phyloP scores from a whole-genome alignment of 306 rosid species.

The Cucumis cinereus region DNA sequence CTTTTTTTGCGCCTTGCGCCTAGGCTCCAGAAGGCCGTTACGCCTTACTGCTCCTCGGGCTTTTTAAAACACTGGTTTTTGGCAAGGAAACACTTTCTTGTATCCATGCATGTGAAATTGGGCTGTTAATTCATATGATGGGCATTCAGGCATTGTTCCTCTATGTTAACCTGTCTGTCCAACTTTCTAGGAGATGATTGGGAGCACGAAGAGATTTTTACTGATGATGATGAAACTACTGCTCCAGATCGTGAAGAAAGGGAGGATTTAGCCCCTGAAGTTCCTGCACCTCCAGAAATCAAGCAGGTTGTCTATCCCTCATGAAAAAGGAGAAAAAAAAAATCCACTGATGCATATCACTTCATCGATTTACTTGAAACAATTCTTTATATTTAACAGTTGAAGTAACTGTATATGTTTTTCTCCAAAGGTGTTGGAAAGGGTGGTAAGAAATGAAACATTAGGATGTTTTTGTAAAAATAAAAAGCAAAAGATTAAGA shows the following conservation, averaged over 20 bases:
- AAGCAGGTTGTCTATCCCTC: slow-evolving; percentile 49
- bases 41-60: too few relatives aligned
- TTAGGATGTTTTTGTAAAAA: neutral
- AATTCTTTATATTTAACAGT: neutral
- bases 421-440: neutral
- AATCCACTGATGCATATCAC: neutral
- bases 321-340: neutral
- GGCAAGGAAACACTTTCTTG: neutral
- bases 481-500: neutral
- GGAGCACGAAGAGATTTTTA: slow-evolving; percentile 97
- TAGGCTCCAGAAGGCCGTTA: too few relatives aligned
- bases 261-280: slow-evolving; percentile 93
- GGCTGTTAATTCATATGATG: neutral
- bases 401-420: neutral
- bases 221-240: slow-evolving; percentile 95
- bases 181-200: slow-evolving; percentile 73
- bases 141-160: neutral
- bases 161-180: neutral
- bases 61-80: too few relatives aligned
- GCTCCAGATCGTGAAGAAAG: slow-evolving; percentile 90
- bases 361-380: neutral
- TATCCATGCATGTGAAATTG: neutral
- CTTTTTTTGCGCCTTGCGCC: too few relatives aligned
- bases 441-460: neutral
- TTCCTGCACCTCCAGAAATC: slow-evolving; percentile 95